A percentile compares a stretch with the other conserved stretches of the same genome.
phyloP scores from a whole-genome alignment of 768 basidiomycete genomes.

The Pleurotus ostreatus region DNA sequence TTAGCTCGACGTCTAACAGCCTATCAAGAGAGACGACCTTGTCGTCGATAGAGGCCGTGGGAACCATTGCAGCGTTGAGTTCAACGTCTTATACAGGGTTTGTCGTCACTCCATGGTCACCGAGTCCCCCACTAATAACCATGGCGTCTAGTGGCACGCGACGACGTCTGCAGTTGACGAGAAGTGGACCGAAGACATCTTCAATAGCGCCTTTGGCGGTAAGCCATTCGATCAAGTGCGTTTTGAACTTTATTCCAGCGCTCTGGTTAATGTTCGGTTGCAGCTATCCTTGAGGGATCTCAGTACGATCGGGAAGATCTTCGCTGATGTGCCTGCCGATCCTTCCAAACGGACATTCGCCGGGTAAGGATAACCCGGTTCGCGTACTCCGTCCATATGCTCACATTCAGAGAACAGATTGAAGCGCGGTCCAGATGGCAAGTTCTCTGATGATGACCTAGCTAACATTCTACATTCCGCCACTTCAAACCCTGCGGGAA shows the following conservation, averaged over 20 bases:
- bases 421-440: conserved; percentile 38
- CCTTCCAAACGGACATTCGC: conserved; percentile 42
- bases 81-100: conserved; percentile 49
- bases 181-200: conserved; percentile 45
- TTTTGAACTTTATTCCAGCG: neutral
- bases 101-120: neutral
- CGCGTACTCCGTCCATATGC: neutral
- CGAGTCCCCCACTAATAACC: neutral
- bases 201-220: conserved; percentile 34
- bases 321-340: conserved; percentile 14
- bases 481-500: conserved; percentile 40
- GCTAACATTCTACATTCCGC: conserved; percentile 42
- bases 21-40: conserved; percentile 33
- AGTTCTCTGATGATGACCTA: conserved; percentile 51
- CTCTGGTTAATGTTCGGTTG: neutral
- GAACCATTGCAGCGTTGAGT: conserved; percentile 67
- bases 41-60: conserved; percentile 49
- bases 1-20: conserved; percentile 10
- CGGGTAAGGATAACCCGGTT: conserved; percentile 25
- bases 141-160: conserved; percentile 48
- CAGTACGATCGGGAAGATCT: conserved; percentile 12
- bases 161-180: conserved; percentile 44
- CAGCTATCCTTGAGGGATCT: conserved; percentile 26
- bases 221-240: conserved; percentile 32
- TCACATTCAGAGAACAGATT: conserved; percentile 27